phyloP scores from a whole-genome alignment of 176 grass and related monocot species.

The Oryza glumipatula region DNA sequence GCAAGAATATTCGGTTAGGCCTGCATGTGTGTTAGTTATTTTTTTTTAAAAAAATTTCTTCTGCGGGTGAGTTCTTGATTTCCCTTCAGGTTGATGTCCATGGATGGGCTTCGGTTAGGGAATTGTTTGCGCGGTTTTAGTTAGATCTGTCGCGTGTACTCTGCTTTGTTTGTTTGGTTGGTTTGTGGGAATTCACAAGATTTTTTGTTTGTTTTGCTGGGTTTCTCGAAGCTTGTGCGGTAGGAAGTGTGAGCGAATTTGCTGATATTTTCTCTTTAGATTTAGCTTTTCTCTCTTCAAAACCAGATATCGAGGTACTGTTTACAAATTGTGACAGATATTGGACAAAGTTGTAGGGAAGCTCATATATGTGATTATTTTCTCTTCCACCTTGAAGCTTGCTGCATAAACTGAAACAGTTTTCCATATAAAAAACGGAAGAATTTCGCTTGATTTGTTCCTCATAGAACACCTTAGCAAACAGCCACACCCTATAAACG shows the following conservation, averaged over 20 bases:
- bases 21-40: not conserved
- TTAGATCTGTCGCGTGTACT: conserved; percentile 35
- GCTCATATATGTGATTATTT: not conserved
- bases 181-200: not conserved
- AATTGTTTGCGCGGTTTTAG: not conserved
- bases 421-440: not conserved
- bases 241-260: not conserved
- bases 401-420: not conserved
- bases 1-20: not conserved
- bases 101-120: not conserved
- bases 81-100: conserved; percentile 11
- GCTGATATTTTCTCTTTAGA: not conserved
- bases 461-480: not conserved
- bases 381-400: not conserved
- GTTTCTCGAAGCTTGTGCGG: not conserved
- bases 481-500: not conserved
- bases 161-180: not conserved
- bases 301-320: not conserved
- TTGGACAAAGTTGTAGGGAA: not conserved
- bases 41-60: not conserved
- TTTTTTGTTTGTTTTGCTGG: not conserved
- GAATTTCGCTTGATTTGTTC: not conserved
- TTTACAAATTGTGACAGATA: not conserved
- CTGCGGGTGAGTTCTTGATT: not conserved
- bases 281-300: not conserved